Percentiles rank a stretch among this genome's conserved stretches.
These are phyloP conservation scores for Coemansia sp. DNA, from an alignment of 192 early-diverging fungal genomes.

Conservation along the genomic window DNA sequence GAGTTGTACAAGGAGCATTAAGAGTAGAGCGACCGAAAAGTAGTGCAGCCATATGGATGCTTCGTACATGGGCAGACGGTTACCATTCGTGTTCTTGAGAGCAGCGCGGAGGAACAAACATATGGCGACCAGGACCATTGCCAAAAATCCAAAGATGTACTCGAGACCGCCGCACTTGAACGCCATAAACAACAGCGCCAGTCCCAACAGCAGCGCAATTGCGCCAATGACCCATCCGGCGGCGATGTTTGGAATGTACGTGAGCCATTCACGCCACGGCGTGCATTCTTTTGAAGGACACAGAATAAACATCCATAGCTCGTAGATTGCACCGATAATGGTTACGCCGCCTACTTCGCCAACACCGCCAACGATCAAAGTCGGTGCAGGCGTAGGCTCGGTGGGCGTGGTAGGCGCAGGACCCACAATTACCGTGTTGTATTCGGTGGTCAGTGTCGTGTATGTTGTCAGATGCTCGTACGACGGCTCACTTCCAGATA, in stretches of 20 bases:
- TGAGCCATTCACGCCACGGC: constrained; percentile 53
- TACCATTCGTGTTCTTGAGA: constrained; percentile 16
- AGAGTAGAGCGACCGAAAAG: constrained; percentile 39
- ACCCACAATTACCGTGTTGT: constrained; percentile 23
- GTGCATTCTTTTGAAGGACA: constrained; percentile 45
- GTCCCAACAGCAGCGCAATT: constrained; percentile 35
- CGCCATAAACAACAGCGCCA: constrained; percentile 35
- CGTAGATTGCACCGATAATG: constrained; percentile 37
- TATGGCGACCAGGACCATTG: constrained; percentile 33
- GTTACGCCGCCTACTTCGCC: constrained; percentile 44
- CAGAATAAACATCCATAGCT: constrained; percentile 53
- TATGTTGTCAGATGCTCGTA: constrained; percentile 33
- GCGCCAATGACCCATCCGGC: constrained; percentile 49
- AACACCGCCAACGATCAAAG: constrained; percentile 32
- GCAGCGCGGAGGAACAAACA: constrained; percentile 40
- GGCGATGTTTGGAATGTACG: constrained; percentile 47
- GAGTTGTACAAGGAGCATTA: constrained; percentile 37
- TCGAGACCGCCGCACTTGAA: constrained; percentile 47
- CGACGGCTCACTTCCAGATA: constrained; percentile 6
- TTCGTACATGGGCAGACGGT: constrained; percentile 44
- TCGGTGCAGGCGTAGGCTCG: constrained; percentile 7
- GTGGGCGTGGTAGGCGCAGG: too few species aligned
- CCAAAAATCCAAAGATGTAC: constrained; percentile 44
- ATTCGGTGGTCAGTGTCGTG: constrained; percentile 33
- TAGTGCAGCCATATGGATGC: constrained; percentile 48